phyloP scores from a whole-genome alignment of 768 basidiomycete genomes.

The Leucogyrophana mollusca region DNA sequence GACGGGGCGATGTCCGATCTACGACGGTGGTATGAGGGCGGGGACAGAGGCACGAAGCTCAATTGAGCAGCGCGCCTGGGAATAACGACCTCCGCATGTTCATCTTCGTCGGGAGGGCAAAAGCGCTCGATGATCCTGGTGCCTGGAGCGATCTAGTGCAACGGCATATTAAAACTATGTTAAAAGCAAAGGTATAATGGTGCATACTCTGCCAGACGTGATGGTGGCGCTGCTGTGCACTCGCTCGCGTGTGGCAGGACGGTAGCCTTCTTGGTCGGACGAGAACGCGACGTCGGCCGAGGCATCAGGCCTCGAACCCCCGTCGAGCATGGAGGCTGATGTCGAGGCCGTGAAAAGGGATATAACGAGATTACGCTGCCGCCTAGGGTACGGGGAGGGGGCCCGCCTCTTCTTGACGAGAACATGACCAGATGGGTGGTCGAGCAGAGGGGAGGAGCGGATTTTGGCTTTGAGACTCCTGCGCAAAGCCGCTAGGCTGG shows the following conservation, averaged over 20 bases:
- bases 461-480: constrained; percentile 30
- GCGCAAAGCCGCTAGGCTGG: constrained; percentile 25
- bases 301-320: no score
- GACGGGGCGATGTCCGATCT: constrained; percentile 1
- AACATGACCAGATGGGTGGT: constrained; percentile 21
- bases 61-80: constrained; percentile 4
- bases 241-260: no score
- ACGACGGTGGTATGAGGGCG: constrained; percentile 23
- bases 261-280: no score
- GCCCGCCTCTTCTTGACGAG: constrained; percentile 24
- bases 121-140: constrained; percentile 27
- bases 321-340: no score
- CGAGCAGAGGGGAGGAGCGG: constrained; percentile 17
- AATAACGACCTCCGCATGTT: constrained; percentile 19
- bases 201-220: no score
- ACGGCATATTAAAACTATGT: no score
- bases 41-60: constrained; percentile 14
- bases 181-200: no score
- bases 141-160: constrained; percentile 22
- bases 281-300: no score
- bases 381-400: no score
- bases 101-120: constrained; percentile 29
- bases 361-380: no score
- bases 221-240: no score
- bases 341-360: no score